Evolutionary conservation across 176 grass and related monocot genomes (phyloP).

Genomic region (Zea mays): Zm-B73-REFERENCE-NAM-5.0 NC_050103.1:30415001-30415500

Average conservation of each 20-base stretch:
- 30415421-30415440: neutral
- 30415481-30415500: neutral
- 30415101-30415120: too few species aligned
- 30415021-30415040: neutral
- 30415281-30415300: neutral
- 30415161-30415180: neutral
- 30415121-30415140: neutral
- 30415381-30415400: neutral
- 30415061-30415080: neutral
- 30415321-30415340: neutral
- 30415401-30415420: neutral
- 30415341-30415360: neutral
- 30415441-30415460: too few species aligned
- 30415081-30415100: too few species aligned
- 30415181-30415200: neutral
- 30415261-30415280: neutral
- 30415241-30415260: neutral
- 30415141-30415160: too few species aligned
- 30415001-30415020: neutral
- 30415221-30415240: neutral
- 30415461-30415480: too few species aligned
- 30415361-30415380: neutral
- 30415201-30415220: neutral
- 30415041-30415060: neutral
- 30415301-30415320: neutral